Evolutionary conservation across 2,329 filamentous ascomycete genomes (phyloP).

Genomic region (Cytospora leucostoma): DNA sequence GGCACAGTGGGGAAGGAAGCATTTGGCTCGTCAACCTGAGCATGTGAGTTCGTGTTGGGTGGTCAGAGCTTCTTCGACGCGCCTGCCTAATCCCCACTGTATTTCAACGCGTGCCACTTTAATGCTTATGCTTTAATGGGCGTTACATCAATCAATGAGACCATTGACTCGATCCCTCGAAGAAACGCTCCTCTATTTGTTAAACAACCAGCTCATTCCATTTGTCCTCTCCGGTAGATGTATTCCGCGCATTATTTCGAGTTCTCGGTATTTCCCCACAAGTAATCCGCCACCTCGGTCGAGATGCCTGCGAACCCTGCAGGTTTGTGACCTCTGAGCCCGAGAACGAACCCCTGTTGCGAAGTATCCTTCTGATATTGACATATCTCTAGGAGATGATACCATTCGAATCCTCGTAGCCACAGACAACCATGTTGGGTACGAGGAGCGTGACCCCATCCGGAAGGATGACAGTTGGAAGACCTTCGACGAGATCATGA

Average conservation of each 20-base stretch:
- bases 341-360: background rate
- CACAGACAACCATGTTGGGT: conserved; percentile 97
- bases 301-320: conserved; percentile 33
- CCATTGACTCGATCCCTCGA: no score
- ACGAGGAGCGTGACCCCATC: conserved; percentile 87
- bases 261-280: background rate
- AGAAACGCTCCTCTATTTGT: background rate
- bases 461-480: conserved; percentile 98
- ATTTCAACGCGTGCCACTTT: conserved; percentile 13
- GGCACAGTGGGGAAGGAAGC: background rate
- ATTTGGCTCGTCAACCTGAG: background rate
- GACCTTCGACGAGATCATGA: conserved; percentile 94
- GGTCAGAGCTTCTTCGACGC: conserved; percentile 13
- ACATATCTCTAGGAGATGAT: conserved; percentile 57
- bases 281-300: background rate
- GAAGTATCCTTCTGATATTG: background rate
- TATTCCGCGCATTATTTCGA: background rate
- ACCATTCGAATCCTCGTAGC: conserved; percentile 93
- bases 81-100: conserved; percentile 18
- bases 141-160: background rate
- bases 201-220: background rate
- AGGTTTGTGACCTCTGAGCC: conserved; percentile 29
- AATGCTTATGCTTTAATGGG: background rate
- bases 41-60: conserved; percentile 21
- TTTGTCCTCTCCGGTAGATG: background rate